Base-by-base conservation (phyloP, 169 alveolate genomes). In the Neospora caninum region DNA sequence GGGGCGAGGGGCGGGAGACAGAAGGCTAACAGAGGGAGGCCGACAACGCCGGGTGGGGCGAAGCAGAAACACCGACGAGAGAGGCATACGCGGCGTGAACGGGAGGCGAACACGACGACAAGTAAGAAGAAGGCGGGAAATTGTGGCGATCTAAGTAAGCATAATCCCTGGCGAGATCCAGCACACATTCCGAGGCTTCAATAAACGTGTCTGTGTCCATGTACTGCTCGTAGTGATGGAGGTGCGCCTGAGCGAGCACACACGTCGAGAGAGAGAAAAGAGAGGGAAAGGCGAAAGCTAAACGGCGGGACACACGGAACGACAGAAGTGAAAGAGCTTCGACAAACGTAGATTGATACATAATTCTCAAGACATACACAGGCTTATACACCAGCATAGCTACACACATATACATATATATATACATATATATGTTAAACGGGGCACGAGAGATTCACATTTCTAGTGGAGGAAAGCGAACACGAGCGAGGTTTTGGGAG, bases 171-270 rank as follows among this genome's bases (percentile, higher is more conserved):
- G 67, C 38, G 9, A 92, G 92, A 27, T 45, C 31, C 34, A 64
- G 31, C 38, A 92, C 84, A 27, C 87, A 41, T 39, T 88, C 95
- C 42, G 87, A 86, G 27, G 95, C 95, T 36, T 78, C 67, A 58
- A 64, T 82, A 43, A 92, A 45, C 67, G 25, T 89, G 36, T 54
- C 91, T n/a, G 29, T 36, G 20, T 86, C 93, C 69, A 87, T 36
- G 25, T 42, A 93, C 34, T 73, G 87, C 16, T 91, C 82, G 84
- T 93, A 93, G 67, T 93, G 95, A 39, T 93, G 95, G 78, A 93
- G 41, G 53, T 93, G 95, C 9, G 95, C 95, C 95, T 93, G 93
- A 34, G 87, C 0, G 41, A 0, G 42, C 25, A 43, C 91, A 34
- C 13, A n/a, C 38, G 41, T 16, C 70, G 70, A 25, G 31, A 69